Evolutionary conservation across 257 asterid species (phyloP).

Genomic region (Lycium barbarum): DNA sequence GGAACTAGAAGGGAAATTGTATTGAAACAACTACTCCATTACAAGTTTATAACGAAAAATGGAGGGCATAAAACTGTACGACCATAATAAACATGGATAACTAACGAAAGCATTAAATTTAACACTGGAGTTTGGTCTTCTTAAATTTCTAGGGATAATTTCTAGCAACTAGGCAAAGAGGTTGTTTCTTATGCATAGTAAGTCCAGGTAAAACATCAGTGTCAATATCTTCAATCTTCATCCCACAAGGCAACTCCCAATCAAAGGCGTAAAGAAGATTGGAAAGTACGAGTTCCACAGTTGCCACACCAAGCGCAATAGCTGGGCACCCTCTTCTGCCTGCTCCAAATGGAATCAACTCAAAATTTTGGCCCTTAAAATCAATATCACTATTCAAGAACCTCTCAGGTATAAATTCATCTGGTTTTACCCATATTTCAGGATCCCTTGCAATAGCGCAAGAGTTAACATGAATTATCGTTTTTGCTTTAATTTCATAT

Average conservation of each 20-base stretch:
- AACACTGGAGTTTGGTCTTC: neutral
- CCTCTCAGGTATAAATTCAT: neutral
- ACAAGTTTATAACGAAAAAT: neutral
- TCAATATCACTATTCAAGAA: neutral
- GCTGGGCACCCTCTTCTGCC: neutral
- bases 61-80: neutral
- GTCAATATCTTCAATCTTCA: neutral
- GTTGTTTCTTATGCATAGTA: neutral
- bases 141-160: neutral
- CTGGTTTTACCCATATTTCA: neutral
- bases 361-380: neutral
- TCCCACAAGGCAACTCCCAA: neutral
- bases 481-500: neutral
- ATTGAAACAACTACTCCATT: neutral
- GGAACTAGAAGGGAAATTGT: neutral
- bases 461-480: neutral
- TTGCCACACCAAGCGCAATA: neutral
- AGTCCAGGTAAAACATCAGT: neutral
- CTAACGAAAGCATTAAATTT: neutral
- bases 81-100: neutral
- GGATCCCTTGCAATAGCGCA: neutral
- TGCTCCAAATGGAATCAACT: constrained; percentile 7
- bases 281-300: neutral
- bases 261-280: neutral
- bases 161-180: neutral